phyloP scores from a whole-genome alignment of 768 basidiomycete genomes.

The Termitomyces sp. region DNA sequence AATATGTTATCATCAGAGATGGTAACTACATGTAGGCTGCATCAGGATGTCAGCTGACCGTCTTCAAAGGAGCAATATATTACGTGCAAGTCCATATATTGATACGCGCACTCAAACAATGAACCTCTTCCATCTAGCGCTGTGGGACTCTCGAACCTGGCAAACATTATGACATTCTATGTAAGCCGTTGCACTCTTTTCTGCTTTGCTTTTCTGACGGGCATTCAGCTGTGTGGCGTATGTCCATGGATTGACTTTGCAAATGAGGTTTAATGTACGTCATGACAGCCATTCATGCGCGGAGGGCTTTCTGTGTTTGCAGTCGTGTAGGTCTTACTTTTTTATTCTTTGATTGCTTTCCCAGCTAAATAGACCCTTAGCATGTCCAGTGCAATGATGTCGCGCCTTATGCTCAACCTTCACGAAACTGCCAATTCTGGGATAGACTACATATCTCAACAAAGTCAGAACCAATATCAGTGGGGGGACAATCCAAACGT shows the following conservation, averaged over 20 bases:
- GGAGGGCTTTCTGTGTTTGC: not conserved
- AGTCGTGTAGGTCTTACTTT: not conserved
- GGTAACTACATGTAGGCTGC: not conserved
- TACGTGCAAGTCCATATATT: not conserved
- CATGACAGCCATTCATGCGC: not conserved
- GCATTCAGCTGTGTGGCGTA: not conserved
- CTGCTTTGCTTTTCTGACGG: not conserved
- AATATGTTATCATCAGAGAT: not conserved
- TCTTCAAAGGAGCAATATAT: not conserved
- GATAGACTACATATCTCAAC: not conserved
- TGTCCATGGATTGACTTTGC: not conserved
- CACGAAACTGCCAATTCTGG: not conserved
- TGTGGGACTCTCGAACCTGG: not conserved
- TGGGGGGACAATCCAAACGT: not conserved
- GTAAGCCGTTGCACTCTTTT: not conserved
- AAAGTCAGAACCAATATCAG: not conserved
- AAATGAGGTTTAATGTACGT: not conserved
- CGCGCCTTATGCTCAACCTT: conserved; percentile 9
- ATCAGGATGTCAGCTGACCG: not conserved
- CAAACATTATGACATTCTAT: not conserved
- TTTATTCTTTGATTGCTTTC: not conserved
- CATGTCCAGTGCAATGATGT: conserved; percentile 6
- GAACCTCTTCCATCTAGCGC: not conserved
- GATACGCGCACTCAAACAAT: not conserved
- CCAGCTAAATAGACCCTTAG: not conserved